Evolutionary conservation across 179 eudicot species (phyloP).

Genomic region (Heliamphora pulchella): DNA sequence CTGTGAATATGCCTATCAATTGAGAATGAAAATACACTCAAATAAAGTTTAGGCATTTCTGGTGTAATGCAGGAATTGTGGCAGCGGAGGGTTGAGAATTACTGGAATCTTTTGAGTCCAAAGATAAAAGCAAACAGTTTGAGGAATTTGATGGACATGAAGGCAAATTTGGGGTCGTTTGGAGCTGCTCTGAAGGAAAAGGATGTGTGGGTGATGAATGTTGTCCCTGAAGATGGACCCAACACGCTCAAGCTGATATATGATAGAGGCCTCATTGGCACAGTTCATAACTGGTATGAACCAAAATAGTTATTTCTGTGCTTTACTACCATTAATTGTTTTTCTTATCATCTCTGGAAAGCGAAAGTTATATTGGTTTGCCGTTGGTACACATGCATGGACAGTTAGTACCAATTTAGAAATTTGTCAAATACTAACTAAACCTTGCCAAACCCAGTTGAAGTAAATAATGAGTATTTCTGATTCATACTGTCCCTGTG

Average conservation of each 20-base stretch:
- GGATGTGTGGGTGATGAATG: slow-evolving; percentile 97
- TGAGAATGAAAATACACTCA: not conserved
- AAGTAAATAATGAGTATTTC: not conserved
- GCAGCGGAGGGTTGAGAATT: slow-evolving; percentile 72
- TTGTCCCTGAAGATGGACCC: slow-evolving; percentile 87
- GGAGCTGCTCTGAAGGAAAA: slow-evolving; percentile 89
- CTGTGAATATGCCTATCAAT: not conserved
- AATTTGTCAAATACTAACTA: not conserved
- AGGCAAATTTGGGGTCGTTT: slow-evolving; percentile 88
- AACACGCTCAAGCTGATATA: slow-evolving; percentile 81
- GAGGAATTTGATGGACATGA: slow-evolving; percentile 96
- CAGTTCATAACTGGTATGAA: slow-evolving; percentile 74
- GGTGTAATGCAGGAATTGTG: slow-evolving; percentile 58
- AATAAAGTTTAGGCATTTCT: slow-evolving; percentile 12
- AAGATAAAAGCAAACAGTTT: slow-evolving; percentile 68
- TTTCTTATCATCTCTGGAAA: not conserved
- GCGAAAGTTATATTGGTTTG: not conserved
- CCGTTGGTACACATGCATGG: not conserved
- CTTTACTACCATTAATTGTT: not conserved
- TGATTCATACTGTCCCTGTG: not conserved
- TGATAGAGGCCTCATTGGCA: slow-evolving; percentile 91
- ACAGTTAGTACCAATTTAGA: not conserved
- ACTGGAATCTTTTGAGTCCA: slow-evolving; percentile 73
- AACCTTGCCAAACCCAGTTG: not conserved
- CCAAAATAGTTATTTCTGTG: not conserved